Evolutionary conservation across 768 basidiomycete genomes (phyloP).

Genomic region (Boletus coccyginus): DNA sequence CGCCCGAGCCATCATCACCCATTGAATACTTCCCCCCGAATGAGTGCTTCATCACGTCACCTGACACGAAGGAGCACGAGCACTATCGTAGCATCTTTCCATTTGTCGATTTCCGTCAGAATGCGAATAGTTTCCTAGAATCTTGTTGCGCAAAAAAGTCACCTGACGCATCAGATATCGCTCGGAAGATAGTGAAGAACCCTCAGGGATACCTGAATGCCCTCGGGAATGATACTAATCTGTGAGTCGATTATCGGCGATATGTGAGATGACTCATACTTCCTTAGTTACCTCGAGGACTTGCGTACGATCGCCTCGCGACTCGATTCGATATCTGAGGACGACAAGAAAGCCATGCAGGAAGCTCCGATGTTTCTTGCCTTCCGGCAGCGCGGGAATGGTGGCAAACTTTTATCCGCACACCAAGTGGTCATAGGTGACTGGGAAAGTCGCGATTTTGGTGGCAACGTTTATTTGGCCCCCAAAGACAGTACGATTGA

Average conservation of each 20-base stretch:
- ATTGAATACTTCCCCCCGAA: conserved; percentile 5
- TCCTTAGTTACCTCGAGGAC: conserved; percentile 11
- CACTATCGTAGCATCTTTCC: conserved; percentile 11
- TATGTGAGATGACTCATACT: neutral
- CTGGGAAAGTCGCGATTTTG: conserved; percentile 11
- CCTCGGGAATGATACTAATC: neutral
- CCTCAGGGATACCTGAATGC: conserved; percentile 5
- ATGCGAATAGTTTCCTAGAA: conserved; percentile 14
- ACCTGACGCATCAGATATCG: conserved; percentile 12
- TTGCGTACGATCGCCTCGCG: conserved; percentile 10
- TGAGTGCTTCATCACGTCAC: conserved; percentile 11
- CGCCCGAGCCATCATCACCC: neutral
- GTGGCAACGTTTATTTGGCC: conserved; percentile 2
- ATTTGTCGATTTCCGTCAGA: conserved; percentile 12
- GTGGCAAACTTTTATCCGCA: conserved; percentile 2
- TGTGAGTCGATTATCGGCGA: conserved; percentile 1
- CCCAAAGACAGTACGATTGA: conserved; percentile 8
- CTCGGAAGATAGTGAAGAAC: conserved; percentile 4
- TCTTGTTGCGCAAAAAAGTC: conserved; percentile 12
- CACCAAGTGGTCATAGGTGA: conserved; percentile 10
- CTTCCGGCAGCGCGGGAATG: neutral
- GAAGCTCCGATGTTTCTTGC: conserved; percentile 8
- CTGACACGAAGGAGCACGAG: neutral
- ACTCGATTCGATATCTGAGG: conserved; percentile 9
- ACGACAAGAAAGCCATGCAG: conserved; percentile 10